phyloP scores from a whole-genome alignment of 2,329 filamentous ascomycete genomes.

The Neonectria coccinea region DNA sequence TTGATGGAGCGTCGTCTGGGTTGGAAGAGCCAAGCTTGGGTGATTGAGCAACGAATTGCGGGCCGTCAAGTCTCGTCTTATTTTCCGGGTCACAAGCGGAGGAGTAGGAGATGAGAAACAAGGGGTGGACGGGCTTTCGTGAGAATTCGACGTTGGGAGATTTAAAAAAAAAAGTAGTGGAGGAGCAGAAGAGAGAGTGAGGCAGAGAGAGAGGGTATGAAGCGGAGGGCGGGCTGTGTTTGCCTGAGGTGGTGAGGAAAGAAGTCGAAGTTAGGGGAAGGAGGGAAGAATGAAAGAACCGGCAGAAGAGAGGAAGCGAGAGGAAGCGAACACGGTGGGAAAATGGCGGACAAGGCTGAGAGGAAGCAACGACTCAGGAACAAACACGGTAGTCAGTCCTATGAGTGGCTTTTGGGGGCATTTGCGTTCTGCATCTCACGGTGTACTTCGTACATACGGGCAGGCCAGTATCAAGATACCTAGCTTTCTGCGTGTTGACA shows the following conservation, averaged over 20 bases:
- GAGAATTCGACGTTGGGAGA: conserved; percentile 23
- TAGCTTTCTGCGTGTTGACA: conserved; percentile 24
- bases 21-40: conserved; percentile 4
- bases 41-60: conserved; percentile 34
- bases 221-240: conserved; percentile 1
- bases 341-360: conserved; percentile 11
- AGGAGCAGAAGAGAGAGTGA: conserved; percentile 10
- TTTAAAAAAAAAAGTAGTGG: conserved; percentile 6
- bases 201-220: neutral
- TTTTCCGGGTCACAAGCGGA: conserved; percentile 22
- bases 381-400: neutral
- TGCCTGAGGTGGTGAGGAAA: neutral
- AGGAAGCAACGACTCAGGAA: conserved; percentile 20
- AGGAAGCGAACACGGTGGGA: conserved; percentile 13
- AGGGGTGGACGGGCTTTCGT: neutral
- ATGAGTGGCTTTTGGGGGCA: neutral
- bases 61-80: conserved; percentile 24
- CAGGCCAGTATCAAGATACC: conserved; percentile 3
- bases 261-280: conserved; percentile 28
- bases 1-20: conserved; percentile 17
- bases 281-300: conserved; percentile 24
- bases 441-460: neutral
- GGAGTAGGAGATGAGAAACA: conserved; percentile 30
- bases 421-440: neutral
- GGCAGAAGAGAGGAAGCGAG: conserved; percentile 29